Evolutionary conservation across 345 rosid species (phyloP), one percentile per base, ranked within the genome.

Genomic region (Citrus reticulata): DNA sequence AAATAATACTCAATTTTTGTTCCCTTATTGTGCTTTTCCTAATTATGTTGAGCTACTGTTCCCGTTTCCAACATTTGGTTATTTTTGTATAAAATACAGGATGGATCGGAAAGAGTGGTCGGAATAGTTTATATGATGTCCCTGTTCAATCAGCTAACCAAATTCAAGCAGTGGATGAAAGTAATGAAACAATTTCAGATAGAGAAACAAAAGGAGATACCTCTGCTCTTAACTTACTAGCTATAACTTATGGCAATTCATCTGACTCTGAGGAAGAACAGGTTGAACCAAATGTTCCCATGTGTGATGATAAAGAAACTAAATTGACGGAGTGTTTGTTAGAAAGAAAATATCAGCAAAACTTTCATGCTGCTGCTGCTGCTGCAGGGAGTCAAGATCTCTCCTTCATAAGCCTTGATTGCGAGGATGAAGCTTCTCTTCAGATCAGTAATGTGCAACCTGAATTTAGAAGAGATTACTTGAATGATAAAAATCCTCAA

Each of bases 241-340:
- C 94, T 86, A 84, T 86, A 79, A 85, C 86, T 55, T 96, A 96
- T 84, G 99, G 94, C 81, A 86, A 91, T 79, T 94, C 97, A 60
- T 94, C 99, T 1, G 99, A 94, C 77, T 94, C 98, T 9, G 99
- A 96, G 73, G 93, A 96, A 71, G 97, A 91, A 25, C 82, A 79
- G 71, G 77, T 51, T 70, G 88, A 84, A 75, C 80, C 75, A 19
- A 85, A 85, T 83, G 81, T 54, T 76, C 66, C 88, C 37, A 58
- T 68, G 73, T 69, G 30, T 64, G 78, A 32, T 42, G 85, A 77
- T 75, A 87, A 85, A 80, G 88, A 84, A 80, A 84, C 77, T 72
- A 60, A 75, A 68, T 40, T 54, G 67, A 35, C 78, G 77, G 79
- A 77, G 55, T 63, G 68, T 64, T 68, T 85, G 73, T 62, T 73